These are phyloP conservation scores for Cordyceps militaris DNA, from an alignment of 2,329 filamentous ascomycete genomes.

Conservation along the genomic window DNA sequence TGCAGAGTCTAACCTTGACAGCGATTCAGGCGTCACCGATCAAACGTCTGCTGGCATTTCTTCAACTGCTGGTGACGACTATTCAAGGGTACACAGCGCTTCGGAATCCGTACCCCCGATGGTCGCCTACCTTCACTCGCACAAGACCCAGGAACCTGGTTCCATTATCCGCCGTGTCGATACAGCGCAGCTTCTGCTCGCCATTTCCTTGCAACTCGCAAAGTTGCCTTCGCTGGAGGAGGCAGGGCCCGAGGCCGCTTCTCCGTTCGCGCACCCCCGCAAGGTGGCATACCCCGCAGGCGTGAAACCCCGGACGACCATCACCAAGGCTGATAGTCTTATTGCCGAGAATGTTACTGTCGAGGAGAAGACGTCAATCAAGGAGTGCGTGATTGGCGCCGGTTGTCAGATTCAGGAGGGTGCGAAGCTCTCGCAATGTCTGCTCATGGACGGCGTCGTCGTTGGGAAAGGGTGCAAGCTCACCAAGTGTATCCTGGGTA, in stretches of 20 bases:
- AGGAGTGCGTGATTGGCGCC: conserved; percentile 81
- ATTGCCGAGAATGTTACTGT: conserved; percentile 85
- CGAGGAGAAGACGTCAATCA: conserved; percentile 85
- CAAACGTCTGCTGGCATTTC: not conserved
- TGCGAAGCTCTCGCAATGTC: conserved; percentile 77
- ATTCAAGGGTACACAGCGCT: conserved; percentile 3
- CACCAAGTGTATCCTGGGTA: conserved; percentile 80
- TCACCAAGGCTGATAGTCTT: conserved; percentile 74
- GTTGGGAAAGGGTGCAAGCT: conserved; percentile 79
- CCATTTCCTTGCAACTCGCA: conserved; percentile 76
- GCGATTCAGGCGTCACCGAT: conserved; percentile 21
- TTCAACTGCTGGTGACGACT: not conserved
- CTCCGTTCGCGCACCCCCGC: conserved; percentile 67
- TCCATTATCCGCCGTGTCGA: conserved; percentile 83
- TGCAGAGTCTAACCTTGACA: conserved; percentile 26
- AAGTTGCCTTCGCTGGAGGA: conserved; percentile 70
- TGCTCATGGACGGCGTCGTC: conserved; percentile 87
- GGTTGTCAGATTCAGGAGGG: conserved; percentile 81
- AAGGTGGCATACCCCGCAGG: conserved; percentile 82
- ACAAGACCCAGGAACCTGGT: conserved; percentile 33
- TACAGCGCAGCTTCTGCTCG: conserved; percentile 72
- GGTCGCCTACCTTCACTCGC: conserved; percentile 73
- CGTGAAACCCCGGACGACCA: conserved; percentile 72
- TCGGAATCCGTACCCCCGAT: conserved; percentile 56
- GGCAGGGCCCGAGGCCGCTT: conserved; percentile 47